phyloP scores from a whole-genome alignment of 306 rosid species.

The Vicia sativa region DNA sequence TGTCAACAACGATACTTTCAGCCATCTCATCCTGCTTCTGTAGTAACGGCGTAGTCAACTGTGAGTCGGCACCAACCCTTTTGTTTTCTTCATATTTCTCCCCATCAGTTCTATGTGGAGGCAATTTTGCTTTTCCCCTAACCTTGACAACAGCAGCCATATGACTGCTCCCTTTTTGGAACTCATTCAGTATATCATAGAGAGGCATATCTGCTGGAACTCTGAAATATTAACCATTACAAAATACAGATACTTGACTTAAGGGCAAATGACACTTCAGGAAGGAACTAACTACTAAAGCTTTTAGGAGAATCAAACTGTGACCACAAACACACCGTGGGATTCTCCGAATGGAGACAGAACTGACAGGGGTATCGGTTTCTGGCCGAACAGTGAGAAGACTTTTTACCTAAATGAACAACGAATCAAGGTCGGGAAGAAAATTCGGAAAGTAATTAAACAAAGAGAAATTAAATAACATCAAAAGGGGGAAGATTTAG shows the following conservation, averaged over 20 bases:
- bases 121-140: constrained; percentile 57
- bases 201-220: constrained; percentile 99
- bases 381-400: constrained; percentile 98
- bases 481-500: constrained; percentile 22
- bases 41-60: constrained; percentile 74
- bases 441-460: constrained; percentile 12
- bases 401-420: constrained; percentile 74
- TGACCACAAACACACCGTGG: constrained; percentile 80
- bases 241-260: constrained; percentile 33
- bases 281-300: no score
- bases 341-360: constrained; percentile 90
- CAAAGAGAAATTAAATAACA: neutral
- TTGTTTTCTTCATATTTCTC: constrained; percentile 54
- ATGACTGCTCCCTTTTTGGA: constrained; percentile 97
- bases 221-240: constrained; percentile 53
- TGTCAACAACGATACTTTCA: constrained; percentile 62
- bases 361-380: constrained; percentile 93
- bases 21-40: constrained; percentile 49
- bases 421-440: constrained; percentile 25
- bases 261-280: constrained; percentile 23
- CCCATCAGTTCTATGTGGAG: constrained; percentile 48
- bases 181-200: constrained; percentile 92
- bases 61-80: constrained; percentile 42
- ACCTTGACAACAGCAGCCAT: constrained; percentile 97
- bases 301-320: no score